A percentile compares a stretch with the other conserved stretches of the same genome.
These are phyloP conservation scores for Dimocarpus longan DNA, from an alignment of 345 rosid species.

Conservation along the genomic window DNA sequence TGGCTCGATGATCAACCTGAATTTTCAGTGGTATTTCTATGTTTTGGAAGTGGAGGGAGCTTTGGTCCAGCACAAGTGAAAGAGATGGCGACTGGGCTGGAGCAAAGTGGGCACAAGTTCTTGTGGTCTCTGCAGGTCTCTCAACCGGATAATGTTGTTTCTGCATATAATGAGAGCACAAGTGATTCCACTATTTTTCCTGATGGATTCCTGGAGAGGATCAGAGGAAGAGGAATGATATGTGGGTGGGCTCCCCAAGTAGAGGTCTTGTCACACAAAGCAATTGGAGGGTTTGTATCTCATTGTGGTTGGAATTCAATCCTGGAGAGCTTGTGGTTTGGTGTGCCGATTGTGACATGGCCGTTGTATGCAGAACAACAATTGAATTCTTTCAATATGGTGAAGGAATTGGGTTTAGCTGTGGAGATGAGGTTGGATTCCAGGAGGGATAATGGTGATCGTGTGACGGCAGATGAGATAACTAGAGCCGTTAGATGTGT, in stretches of 20 bases:
- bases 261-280: slow-evolving; percentile 34
- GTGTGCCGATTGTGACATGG: slow-evolving; percentile 49
- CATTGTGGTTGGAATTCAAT: slow-evolving; percentile 59
- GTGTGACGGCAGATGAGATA: slow-evolving; percentile 43
- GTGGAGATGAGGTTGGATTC: slow-evolving; percentile 37
- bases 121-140: slow-evolving; percentile 33
- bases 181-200: slow-evolving; percentile 30
- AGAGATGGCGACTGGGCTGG: slow-evolving; percentile 51
- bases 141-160: neutral
- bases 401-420: slow-evolving; percentile 42
- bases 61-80: slow-evolving; percentile 36
- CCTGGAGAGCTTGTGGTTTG: slow-evolving; percentile 50
- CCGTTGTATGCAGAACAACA: slow-evolving; percentile 58
- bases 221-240: slow-evolving; percentile 19
- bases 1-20: slow-evolving; percentile 59
- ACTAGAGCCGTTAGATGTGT: slow-evolving; percentile 25
- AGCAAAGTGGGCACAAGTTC: slow-evolving; percentile 35
- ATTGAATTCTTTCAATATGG: slow-evolving; percentile 47
- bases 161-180: neutral
- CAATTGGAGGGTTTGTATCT: slow-evolving; percentile 47
- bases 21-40: slow-evolving; percentile 49
- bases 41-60: slow-evolving; percentile 53
- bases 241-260: slow-evolving; percentile 50
- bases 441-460: neutral
- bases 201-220: slow-evolving; percentile 33